Evolutionary conservation across 192 early-diverging fungal genomes (phyloP).

Genomic region (Dissophora ornata): DNA sequence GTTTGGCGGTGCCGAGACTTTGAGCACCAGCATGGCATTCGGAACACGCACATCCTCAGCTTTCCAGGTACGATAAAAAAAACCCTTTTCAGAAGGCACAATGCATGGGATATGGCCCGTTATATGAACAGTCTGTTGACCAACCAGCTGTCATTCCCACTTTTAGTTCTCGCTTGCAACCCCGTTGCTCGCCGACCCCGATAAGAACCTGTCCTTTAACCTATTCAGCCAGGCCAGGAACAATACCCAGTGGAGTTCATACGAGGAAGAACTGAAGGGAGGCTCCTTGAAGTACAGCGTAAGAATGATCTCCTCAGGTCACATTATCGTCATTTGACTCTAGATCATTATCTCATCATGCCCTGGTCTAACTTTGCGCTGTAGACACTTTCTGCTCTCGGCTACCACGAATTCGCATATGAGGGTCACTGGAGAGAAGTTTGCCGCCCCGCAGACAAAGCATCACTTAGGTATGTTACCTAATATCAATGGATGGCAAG

Average conservation of each 20-base stretch:
- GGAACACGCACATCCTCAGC: constrained; percentile 75
- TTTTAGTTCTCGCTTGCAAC: constrained; percentile 67
- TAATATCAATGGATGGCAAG: neutral
- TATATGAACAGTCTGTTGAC: no score
- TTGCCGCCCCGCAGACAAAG: constrained; percentile 65
- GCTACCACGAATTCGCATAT: constrained; percentile 78
- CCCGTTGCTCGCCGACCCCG: constrained; percentile 81
- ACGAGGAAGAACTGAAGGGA: constrained; percentile 79
- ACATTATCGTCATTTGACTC: no score
- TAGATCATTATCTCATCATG: no score
- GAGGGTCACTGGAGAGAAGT: constrained; percentile 83
- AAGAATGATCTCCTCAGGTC: no score
- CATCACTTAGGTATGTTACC: constrained; percentile 66
- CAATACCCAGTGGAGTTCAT: constrained; percentile 72
- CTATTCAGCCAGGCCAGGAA: constrained; percentile 74
- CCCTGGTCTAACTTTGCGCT: neutral
- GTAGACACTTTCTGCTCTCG: constrained; percentile 58
- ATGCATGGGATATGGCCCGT: no score
- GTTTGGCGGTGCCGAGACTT: constrained; percentile 88
- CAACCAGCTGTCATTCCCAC: neutral
- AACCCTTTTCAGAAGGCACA: no score
- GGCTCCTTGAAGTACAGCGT: constrained; percentile 68
- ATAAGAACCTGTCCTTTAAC: constrained; percentile 70
- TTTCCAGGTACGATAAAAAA: constrained; percentile 54
- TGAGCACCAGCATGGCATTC: constrained; percentile 79